Conservation (phyloP, 768 basidiomycete genomes). For the Coprinellus aureogranulatus region DNA sequence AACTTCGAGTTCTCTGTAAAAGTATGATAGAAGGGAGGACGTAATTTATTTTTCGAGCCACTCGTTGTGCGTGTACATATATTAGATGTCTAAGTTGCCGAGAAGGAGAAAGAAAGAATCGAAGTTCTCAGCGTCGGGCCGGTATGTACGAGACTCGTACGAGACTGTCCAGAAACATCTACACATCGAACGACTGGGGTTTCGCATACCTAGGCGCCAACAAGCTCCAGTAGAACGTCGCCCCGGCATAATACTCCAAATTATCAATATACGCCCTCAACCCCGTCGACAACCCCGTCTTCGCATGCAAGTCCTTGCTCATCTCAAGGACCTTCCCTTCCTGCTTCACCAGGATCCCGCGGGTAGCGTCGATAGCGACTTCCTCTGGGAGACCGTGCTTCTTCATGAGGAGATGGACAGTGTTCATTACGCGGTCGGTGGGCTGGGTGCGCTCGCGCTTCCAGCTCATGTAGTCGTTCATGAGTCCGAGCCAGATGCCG, state of each 20-base stretch:
- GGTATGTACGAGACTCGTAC: too few species aligned
- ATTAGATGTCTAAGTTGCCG: too few species aligned
- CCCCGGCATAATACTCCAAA: neutral
- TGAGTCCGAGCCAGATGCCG: conserved; percentile 1
- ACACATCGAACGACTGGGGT: neutral
- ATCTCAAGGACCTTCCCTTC: neutral
- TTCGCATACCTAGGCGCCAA: neutral
- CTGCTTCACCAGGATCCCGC: neutral
- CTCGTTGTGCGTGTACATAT: too few species aligned
- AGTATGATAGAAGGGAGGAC: too few species aligned
- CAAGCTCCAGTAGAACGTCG: neutral
- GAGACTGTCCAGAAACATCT: too few species aligned
- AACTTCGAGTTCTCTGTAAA: too few species aligned
- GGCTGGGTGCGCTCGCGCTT: conserved; percentile 1
- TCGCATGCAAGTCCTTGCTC: neutral
- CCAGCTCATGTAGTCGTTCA: conserved; percentile 3
- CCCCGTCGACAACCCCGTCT: neutral
- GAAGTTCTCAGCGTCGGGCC: too few species aligned
- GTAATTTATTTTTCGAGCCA: too few species aligned
- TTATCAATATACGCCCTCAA: neutral
- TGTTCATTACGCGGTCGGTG: conserved; percentile 1
- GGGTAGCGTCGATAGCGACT: neutral
- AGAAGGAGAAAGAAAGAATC: too few species aligned
- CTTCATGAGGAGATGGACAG: conserved; percentile 1
- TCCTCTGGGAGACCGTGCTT: neutral